Evolutionary conservation across 805 yeast species (phyloP).

Genomic region (Candida methanosorbosa): DNA sequence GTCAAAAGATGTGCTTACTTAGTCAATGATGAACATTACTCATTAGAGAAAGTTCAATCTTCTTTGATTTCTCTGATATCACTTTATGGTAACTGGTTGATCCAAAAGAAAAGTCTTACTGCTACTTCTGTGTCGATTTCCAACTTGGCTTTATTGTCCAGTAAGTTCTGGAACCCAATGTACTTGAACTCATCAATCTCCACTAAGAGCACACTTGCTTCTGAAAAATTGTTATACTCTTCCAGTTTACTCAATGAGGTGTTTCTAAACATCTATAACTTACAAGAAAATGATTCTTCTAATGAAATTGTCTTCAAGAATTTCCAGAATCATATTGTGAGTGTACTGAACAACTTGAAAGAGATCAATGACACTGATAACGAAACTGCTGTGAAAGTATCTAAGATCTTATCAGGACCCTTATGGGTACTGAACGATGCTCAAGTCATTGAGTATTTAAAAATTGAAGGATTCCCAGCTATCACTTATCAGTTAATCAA

Average conservation of each 20-base stretch:
- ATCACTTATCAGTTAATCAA: neutral
- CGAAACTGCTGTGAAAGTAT: neutral
- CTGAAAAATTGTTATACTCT: conserved; percentile 3
- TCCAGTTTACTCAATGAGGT: conserved; percentile 20
- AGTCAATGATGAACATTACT: conserved; percentile 15
- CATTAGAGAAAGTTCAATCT: conserved; percentile 14
- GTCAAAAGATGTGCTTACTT: conserved; percentile 29
- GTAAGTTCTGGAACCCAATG: conserved; percentile 18
- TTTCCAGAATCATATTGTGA: neutral
- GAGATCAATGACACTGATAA: neutral
- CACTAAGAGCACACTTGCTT: conserved; percentile 2
- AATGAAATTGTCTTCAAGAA: neutral
- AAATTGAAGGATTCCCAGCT: neutral
- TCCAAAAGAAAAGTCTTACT: conserved; percentile 9
- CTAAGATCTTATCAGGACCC: conserved; percentile 6
- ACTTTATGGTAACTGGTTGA: conserved; percentile 34
- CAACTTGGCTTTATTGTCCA: conserved; percentile 7
- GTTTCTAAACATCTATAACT: conserved; percentile 4
- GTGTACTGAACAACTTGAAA: neutral
- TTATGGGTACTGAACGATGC: conserved; percentile 13
- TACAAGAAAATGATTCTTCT: too few species aligned
- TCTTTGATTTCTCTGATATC: conserved; percentile 30
- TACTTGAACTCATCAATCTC: conserved; percentile 3
- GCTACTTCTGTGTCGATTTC: conserved; percentile 1
- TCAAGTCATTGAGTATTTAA: conserved; percentile 1